These are phyloP conservation scores for Cryptosporidium xiaoi DNA, from an alignment of 169 alveolate genomes.

Conservation along the genomic window DNA sequence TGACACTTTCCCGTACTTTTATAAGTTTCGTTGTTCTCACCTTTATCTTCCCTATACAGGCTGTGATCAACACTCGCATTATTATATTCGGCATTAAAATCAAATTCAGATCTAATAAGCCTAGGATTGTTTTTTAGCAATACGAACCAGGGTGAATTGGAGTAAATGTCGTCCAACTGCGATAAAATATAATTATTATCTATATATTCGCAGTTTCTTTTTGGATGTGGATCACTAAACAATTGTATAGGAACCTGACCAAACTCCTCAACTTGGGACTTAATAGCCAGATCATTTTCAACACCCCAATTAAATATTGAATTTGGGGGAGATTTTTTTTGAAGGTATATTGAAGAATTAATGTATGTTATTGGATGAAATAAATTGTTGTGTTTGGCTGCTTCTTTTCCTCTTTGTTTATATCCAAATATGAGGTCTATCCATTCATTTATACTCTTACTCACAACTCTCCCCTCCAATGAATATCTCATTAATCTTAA, in stretches of 20 bases:
- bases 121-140: constrained; percentile 34
- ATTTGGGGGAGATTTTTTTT: constrained; percentile 7
- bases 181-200: constrained; percentile 8
- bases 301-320: constrained; percentile 16
- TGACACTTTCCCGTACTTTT: too few relatives aligned
- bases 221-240: constrained; percentile 86
- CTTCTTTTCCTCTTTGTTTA: constrained; percentile 90
- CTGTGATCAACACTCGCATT: too few relatives aligned
- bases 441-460: constrained; percentile 93
- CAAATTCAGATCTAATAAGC: constrained; percentile 27
- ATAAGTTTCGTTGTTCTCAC: too few relatives aligned
- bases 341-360: constrained; percentile 70
- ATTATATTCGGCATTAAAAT: not conserved
- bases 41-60: too few relatives aligned
- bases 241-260: constrained; percentile 91
- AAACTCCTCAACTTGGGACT: constrained; percentile 88
- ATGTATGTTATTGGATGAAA: constrained; percentile 91
- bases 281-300: constrained; percentile 83
- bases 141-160: constrained; percentile 68
- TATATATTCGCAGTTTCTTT: constrained; percentile 22
- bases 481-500: constrained; percentile 88
- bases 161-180: constrained; percentile 2
- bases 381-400: constrained; percentile 80
- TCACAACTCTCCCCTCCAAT: constrained; percentile 94
- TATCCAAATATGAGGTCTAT: constrained; percentile 97